A percentile compares a stretch with the other conserved stretches of the same genome.
These are phyloP conservation scores for Ensete glaucum DNA, from an alignment of 176 grass and related monocot genomes.

Conservation along the genomic window DNA sequence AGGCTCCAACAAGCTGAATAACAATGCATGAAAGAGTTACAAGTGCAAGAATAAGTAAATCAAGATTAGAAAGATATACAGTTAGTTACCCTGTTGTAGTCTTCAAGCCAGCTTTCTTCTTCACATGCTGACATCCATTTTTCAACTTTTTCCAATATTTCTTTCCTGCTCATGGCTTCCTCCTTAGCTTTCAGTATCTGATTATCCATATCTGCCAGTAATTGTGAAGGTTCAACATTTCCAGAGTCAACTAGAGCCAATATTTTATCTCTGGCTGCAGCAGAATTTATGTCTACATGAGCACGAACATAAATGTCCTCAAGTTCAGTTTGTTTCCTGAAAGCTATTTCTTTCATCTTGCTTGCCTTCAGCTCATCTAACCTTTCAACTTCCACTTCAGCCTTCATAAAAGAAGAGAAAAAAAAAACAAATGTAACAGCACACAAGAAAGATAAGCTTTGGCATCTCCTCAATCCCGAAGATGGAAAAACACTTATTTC, in stretches of 20 bases:
- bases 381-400: slow-evolving; percentile 68
- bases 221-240: slow-evolving; percentile 65
- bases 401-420: slow-evolving; percentile 30
- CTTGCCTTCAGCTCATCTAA: slow-evolving; percentile 79
- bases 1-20: too few species aligned
- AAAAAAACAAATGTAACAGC: not conserved
- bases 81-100: slow-evolving; percentile 64
- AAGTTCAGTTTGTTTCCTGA: slow-evolving; percentile 75
- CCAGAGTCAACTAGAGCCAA: slow-evolving; percentile 62
- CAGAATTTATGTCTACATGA: slow-evolving; percentile 54
- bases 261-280: slow-evolving; percentile 62
- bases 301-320: slow-evolving; percentile 80
- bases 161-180: slow-evolving; percentile 73
- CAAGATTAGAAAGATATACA: not conserved
- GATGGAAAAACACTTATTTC: not conserved
- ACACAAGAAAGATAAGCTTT: not conserved
- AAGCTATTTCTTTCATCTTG: slow-evolving; percentile 94
- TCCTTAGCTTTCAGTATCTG: slow-evolving; percentile 84
- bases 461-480: not conserved
- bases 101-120: slow-evolving; percentile 98
- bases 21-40: not conserved
- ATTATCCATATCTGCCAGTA: slow-evolving; percentile 76
- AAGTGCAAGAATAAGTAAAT: slow-evolving; percentile 3
- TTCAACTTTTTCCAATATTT: slow-evolving; percentile 86
- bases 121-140: slow-evolving; percentile 89